A percentile compares a stretch with the other conserved stretches of the same genome.
Conservation (phyloP, 2,329 filamentous ascomycete genomes). For the Monilinia laxa region DNA sequence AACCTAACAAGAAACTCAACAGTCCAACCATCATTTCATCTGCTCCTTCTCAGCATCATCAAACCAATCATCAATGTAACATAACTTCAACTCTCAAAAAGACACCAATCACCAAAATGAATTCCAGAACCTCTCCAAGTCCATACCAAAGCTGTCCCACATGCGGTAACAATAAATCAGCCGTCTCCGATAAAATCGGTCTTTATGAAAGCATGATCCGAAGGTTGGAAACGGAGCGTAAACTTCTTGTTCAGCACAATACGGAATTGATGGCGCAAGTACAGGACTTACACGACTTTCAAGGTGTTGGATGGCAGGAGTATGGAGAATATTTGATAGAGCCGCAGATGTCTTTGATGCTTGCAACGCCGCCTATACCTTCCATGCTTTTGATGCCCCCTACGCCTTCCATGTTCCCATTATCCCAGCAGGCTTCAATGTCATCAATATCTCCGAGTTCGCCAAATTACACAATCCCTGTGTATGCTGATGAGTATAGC, state of each 20-base stretch:
- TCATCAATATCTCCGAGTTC: too few relatives aligned
- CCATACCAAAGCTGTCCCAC: neutral
- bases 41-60: too few relatives aligned
- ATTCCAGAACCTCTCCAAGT: neutral
- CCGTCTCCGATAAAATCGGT: neutral
- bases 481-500: too few relatives aligned
- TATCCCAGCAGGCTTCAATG: too few relatives aligned
- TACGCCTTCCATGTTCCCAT: too few relatives aligned
- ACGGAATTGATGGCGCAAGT: neutral
- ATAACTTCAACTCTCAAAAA: neutral
- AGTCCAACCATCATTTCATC: neutral
- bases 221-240: neutral
- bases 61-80: neutral
- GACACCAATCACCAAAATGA: neutral
- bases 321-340: neutral
- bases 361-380: too few relatives aligned
- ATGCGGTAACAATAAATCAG: neutral
- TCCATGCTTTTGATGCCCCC: too few relatives aligned
- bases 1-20: neutral
- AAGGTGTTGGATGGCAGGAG: neutral
- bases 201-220: neutral
- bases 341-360: too few relatives aligned
- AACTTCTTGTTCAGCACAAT: neutral
- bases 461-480: too few relatives aligned
- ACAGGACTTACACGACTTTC: neutral